phyloP scores from a whole-genome alignment of 805 yeast genomes.

The Tetrapisispora namnaoensis region DNA sequence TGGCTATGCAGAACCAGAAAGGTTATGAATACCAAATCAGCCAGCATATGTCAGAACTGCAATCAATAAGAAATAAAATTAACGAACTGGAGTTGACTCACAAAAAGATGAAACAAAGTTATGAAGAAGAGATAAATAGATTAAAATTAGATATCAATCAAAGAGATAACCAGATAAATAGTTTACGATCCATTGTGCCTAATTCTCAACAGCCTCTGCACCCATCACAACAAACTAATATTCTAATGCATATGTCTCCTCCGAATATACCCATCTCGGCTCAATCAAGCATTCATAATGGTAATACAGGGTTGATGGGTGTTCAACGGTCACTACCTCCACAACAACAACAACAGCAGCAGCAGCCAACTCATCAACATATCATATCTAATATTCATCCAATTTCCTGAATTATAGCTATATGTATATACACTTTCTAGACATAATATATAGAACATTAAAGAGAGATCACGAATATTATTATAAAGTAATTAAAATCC shows the following conservation, averaged over 20 bases:
- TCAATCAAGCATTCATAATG: neutral
- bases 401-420: neutral
- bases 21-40: slow-evolving; percentile 82
- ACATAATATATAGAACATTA: neutral
- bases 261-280: slow-evolving; percentile 16
- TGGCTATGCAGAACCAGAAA: slow-evolving; percentile 75
- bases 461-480: no score
- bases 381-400: neutral
- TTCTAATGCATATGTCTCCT: slow-evolving; percentile 5
- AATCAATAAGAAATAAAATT: slow-evolving; percentile 87
- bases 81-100: slow-evolving; percentile 91
- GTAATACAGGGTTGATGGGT: slow-evolving; percentile 6
- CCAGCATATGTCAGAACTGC: slow-evolving; percentile 89
- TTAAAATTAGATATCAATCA: slow-evolving; percentile 78
- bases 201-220: slow-evolving; percentile 11
- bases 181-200: neutral
- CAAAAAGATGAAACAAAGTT: slow-evolving; percentile 88
- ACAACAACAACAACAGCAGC: slow-evolving; percentile 2
- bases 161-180: slow-evolving; percentile 49
- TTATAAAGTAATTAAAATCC: neutral
- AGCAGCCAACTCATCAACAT: slow-evolving; percentile 3
- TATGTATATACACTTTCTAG: neutral
- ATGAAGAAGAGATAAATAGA: slow-evolving; percentile 84
- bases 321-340: slow-evolving; percentile 14
- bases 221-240: slow-evolving; percentile 18